Base-by-base conservation (phyloP, 306 rosid species). In the Cucumis hystrix region DNA sequence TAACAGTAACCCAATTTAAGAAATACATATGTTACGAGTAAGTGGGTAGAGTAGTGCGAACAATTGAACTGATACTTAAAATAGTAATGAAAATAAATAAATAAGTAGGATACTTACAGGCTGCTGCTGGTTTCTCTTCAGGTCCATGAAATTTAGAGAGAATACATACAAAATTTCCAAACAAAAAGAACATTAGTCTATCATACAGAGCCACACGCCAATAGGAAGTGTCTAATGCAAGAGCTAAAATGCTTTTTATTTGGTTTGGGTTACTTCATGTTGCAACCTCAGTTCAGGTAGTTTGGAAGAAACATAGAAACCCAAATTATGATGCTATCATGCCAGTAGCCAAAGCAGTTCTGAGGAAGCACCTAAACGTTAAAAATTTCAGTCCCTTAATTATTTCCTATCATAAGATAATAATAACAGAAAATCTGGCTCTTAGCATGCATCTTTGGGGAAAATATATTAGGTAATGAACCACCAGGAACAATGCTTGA, bases 111-210 rank as follows among this genome's bases (percentile, higher is more conserved):
- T 54, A 89, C 96, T 91, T 88, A 94, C 98, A 77, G 72, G 96
- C 77, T 78, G 95, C 97, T 0, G 98, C 98, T 4, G 98, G 97
- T 85, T 94, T 94, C 87, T 94, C 98, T 94, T 90, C 87, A 83
- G 78, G 82, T 72, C 83, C 89, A 47, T 81, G 86, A 84, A 83
- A 82, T 83, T 80, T 43, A 81, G 87, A 82, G 70, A 84, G 84
- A 84, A 74, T 64, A 75, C 80, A 74, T 57, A 64, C 61, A 75
- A 52, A 18, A 81, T 52, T 78, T 74, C 61, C 80, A 67, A 75
- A 77, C 78, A 87, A 81, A 74, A 57, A 71, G 17, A 23, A 82
- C 76, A 63, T 28, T 79, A 79, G 78, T 87, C 89, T 81, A 67
- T 83, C 77, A 10, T 47, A 75, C 76, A 54, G 33, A 60, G 68